These are phyloP conservation scores for Trichoderma endophyticum DNA, from an alignment of 2,329 filamentous ascomycete genomes.

Conservation along the genomic window DNA sequence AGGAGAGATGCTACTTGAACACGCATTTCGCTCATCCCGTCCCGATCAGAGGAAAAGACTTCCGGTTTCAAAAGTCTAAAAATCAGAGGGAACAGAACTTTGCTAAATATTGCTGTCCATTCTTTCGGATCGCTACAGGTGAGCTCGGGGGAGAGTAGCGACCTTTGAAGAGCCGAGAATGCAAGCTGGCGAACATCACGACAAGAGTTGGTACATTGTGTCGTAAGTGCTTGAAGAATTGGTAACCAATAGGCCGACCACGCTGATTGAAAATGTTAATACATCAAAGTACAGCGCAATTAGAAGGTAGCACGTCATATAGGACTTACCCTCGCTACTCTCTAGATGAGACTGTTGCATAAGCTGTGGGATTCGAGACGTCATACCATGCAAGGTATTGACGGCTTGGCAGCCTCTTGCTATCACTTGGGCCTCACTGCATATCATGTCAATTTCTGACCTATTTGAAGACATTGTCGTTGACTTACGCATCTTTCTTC, in stretches of 20 bases:
- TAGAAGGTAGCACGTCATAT: neutral
- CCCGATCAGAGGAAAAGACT: slow-evolving; percentile 83
- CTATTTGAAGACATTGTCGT: neutral
- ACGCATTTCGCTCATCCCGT: slow-evolving; percentile 93
- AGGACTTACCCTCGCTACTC: slow-evolving; percentile 65
- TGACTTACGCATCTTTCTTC: neutral
- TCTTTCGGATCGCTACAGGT: slow-evolving; percentile 80
- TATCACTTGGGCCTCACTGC: slow-evolving; percentile 54
- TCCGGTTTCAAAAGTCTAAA: slow-evolving; percentile 86
- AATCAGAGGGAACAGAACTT: slow-evolving; percentile 91
- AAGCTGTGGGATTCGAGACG: slow-evolving; percentile 74
- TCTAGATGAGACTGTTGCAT: slow-evolving; percentile 94
- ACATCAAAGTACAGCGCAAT: neutral
- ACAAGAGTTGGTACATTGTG: slow-evolving; percentile 91
- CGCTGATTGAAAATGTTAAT: slow-evolving; percentile 48
- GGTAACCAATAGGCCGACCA: slow-evolving; percentile 99
- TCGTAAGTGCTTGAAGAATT: slow-evolving; percentile 82
- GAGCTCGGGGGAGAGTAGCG: slow-evolving; percentile 79
- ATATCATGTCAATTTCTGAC: slow-evolving; percentile 45
- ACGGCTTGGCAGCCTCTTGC: slow-evolving; percentile 77
- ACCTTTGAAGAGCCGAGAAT: slow-evolving; percentile 79
- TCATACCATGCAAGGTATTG: slow-evolving; percentile 76
- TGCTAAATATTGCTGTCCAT: slow-evolving; percentile 92
- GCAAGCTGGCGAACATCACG: slow-evolving; percentile 88
- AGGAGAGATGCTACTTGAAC: slow-evolving; percentile 87